Percentiles rank a stretch among this genome's conserved stretches.
phyloP scores from a whole-genome alignment of 1,139 yeast species.

The Geotrichum klebahnii region DNA sequence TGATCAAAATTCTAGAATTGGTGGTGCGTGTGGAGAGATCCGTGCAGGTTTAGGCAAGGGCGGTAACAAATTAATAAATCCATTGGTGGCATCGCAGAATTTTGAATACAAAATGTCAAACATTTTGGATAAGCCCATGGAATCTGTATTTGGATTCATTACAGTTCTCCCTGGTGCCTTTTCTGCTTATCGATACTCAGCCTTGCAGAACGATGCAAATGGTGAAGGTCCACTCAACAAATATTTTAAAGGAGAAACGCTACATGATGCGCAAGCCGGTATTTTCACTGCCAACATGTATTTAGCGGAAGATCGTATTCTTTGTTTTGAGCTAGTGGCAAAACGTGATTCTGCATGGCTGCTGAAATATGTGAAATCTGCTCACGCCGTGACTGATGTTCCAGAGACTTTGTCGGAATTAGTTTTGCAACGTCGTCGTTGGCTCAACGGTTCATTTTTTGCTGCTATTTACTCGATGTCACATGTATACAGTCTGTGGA shows the following conservation, averaged over 20 bases:
- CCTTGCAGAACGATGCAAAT: slow-evolving; percentile 56
- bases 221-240: slow-evolving; percentile 65
- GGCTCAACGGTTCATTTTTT: slow-evolving; percentile 82
- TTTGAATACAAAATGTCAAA: slow-evolving; percentile 81
- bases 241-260: slow-evolving; percentile 73
- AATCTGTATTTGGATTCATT: slow-evolving; percentile 76
- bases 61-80: slow-evolving; percentile 55
- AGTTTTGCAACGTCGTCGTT: slow-evolving; percentile 72
- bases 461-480: slow-evolving; percentile 74
- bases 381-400: slow-evolving; percentile 80
- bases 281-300: slow-evolving; percentile 80
- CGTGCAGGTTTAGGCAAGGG: slow-evolving; percentile 62
- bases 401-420: slow-evolving; percentile 71
- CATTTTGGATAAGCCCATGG: slow-evolving; percentile 78
- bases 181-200: slow-evolving; percentile 74
- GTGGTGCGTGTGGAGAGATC: slow-evolving; percentile 87
- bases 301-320: slow-evolving; percentile 77
- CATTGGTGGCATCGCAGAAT: slow-evolving; percentile 78
- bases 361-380: slow-evolving; percentile 67
- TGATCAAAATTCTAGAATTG: slow-evolving; percentile 63
- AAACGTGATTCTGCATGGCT: slow-evolving; percentile 58
- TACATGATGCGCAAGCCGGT: slow-evolving; percentile 56
- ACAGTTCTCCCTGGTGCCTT: slow-evolving; percentile 83
- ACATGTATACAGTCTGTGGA: slow-evolving; percentile 70
- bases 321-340: slow-evolving; percentile 80